Evolutionary conservation across 2,329 filamentous ascomycete species (phyloP).

Genomic region (Fusarium sp.): DNA sequence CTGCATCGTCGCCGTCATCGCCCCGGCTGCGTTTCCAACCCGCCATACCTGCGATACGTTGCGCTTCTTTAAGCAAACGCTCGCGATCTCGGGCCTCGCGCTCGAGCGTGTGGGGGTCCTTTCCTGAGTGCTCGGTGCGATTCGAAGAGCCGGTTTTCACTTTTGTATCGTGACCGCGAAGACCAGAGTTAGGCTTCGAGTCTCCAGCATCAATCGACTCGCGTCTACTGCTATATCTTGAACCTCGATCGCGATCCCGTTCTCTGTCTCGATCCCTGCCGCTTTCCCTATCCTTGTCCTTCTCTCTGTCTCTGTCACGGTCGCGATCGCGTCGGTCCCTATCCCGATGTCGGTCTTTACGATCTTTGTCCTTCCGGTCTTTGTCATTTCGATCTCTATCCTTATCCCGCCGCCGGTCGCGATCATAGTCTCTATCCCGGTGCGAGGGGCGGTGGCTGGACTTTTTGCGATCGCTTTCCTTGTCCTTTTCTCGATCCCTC

Average conservation of each 20-base stretch:
- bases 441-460: slow-evolving; percentile 33
- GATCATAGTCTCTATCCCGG: slow-evolving; percentile 53
- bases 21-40: slow-evolving; percentile 62
- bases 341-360: slow-evolving; percentile 52
- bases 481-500: slow-evolving; percentile 55
- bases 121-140: slow-evolving; percentile 37
- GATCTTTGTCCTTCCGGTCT: slow-evolving; percentile 53
- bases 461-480: slow-evolving; percentile 56
- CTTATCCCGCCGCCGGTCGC: slow-evolving; percentile 50
- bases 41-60: slow-evolving; percentile 67
- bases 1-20: slow-evolving; percentile 49
- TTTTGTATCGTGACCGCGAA: slow-evolving; percentile 53
- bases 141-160: slow-evolving; percentile 49
- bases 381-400: slow-evolving; percentile 52
- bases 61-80: slow-evolving; percentile 73
- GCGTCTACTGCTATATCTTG: slow-evolving; percentile 47
- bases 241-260: slow-evolving; percentile 48
- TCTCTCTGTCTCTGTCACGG: slow-evolving; percentile 46
- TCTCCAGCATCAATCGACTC: slow-evolving; percentile 41
- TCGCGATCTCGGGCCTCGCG: slow-evolving; percentile 73
- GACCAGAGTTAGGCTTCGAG: slow-evolving; percentile 55
- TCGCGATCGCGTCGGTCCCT: slow-evolving; percentile 47
- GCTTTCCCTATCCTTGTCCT: slow-evolving; percentile 46
- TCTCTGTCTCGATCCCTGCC: slow-evolving; percentile 46
- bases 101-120: slow-evolving; percentile 70